Base-by-base conservation (phyloP, 805 yeast genomes). In the Huiozyma naganishii region DNA sequence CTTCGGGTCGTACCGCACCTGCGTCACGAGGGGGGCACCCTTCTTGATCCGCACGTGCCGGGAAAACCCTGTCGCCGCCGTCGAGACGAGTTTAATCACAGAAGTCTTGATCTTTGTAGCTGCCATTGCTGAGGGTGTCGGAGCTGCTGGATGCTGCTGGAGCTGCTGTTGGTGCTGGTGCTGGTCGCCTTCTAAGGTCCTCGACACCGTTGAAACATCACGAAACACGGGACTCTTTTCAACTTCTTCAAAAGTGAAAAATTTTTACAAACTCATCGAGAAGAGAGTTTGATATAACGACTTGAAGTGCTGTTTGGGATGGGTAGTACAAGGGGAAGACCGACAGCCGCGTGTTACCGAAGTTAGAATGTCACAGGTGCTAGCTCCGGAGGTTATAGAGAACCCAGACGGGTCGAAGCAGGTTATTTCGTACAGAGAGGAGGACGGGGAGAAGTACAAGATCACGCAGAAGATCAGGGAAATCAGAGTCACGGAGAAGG, bases 371-470 rank as follows among this genome's bases (percentile, higher is more conserved):
- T 87, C 81, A 53, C 82, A 81, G 48, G 74, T 84, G 51, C 79
- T 80, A 42, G 72, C 80, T 39, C 83, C 95, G 42, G 82, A 80
- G 61, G 74, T 86, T 55, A 83, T 79, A 43, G 74, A 74, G 39
- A 87, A 88, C 61, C 70, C 79, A 33, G 97, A 89, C 60, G 96
- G 95, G 44, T 83, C 96, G 47, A 87, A 84, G 66, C 86, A 95
- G 7, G 80, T 90, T 43, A 74, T 88, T 45, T 76, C 89, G 37
- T 89, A 73, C 70, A 75, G 83, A 59, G 67, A 77, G 51, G 82
- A 83, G 55, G 79, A 81, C 48, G 95, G 95, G 47, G 80, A 85
- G 64, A 88, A 83, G 61, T 86, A 83, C 50, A 86, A 83, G 65
- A 77, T 89, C 42, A 88, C 95, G 38, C 95, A 89, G 64, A 83